Conservation (phyloP, 1,284 basidiomycete species). For the Leccinum subfulvum region DNA sequence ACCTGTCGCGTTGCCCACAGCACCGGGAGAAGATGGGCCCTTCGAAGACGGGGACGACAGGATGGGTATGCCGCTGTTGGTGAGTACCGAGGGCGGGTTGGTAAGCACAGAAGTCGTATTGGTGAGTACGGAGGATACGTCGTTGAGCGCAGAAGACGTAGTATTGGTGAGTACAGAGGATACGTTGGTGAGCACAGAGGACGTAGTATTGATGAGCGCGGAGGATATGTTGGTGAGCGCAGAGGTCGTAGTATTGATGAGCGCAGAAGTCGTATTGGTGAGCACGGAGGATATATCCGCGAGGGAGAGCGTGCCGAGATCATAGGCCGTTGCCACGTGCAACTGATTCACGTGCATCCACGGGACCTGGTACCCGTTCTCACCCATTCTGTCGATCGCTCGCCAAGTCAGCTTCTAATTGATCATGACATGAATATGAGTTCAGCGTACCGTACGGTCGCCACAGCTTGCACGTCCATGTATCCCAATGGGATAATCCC, state of each 20-base stretch:
- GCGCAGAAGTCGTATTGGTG: not conserved
- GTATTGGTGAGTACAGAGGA: not conserved
- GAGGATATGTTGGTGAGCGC: not conserved
- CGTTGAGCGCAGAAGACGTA: not conserved
- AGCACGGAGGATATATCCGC: conserved; percentile 20
- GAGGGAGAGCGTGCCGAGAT: conserved; percentile 19
- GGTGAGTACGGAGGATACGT: not conserved
- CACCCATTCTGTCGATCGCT: conserved; percentile 36
- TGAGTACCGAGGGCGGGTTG: not conserved
- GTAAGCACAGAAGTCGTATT: not conserved
- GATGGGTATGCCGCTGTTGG: not conserved
- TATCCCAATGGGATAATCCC: conserved; percentile 51
- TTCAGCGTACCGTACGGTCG: conserved; percentile 41
- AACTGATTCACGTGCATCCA: conserved; percentile 55
- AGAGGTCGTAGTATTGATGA: not conserved
- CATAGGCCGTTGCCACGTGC: conserved; percentile 47
- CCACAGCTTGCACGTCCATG: conserved; percentile 52
- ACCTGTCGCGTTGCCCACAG: conserved; percentile 10
- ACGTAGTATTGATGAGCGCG: not conserved
- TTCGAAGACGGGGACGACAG: conserved; percentile 1
- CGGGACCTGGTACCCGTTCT: conserved; percentile 53
- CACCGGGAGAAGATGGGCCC: not conserved
- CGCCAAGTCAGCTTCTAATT: not conserved
- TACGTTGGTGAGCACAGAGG: not conserved
- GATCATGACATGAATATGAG: not conserved